Percentiles rank a stretch among this genome's conserved stretches.
These are phyloP conservation scores for Suillus clintonianus DNA, from an alignment of 768 basidiomycete species.

Conservation along the genomic window DNA sequence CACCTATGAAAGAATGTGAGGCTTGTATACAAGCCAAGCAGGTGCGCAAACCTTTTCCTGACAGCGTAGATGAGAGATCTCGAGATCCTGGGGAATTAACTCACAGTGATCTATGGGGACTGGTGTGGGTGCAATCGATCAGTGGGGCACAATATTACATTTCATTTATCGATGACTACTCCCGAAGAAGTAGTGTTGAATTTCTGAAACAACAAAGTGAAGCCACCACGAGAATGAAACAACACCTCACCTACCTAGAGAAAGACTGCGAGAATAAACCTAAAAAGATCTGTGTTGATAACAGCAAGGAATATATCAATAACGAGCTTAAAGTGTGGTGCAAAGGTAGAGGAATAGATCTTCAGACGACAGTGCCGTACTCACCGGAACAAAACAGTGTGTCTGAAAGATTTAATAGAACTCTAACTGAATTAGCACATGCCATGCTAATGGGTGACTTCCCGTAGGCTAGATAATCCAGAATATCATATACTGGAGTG, in stretches of 20 bases:
- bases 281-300: conserved; percentile 26
- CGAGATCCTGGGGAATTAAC: neutral
- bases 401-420: conserved; percentile 39
- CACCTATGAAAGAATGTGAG: neutral
- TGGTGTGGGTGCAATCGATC: conserved; percentile 10
- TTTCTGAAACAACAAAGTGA: conserved; percentile 27
- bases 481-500: too few species aligned
- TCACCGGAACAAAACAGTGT: conserved; percentile 38
- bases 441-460: conserved; percentile 30
- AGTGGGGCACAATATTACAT: conserved; percentile 26
- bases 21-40: conserved; percentile 6
- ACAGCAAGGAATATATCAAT: conserved; percentile 35
- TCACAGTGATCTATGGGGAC: conserved; percentile 31
- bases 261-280: conserved; percentile 11
- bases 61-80: neutral
- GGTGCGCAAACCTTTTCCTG: neutral
- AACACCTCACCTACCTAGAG: conserved; percentile 15
- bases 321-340: conserved; percentile 20
- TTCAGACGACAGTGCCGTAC: conserved; percentile 36
- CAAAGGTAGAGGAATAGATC: conserved; percentile 25
- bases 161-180: conserved; percentile 19
- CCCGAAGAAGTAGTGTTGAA: neutral
- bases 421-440: conserved; percentile 27
- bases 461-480: too few species aligned
- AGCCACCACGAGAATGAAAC: conserved; percentile 15